Base-by-base conservation (phyloP, 116 monocot genomes). In the Zostera marina region DNA sequence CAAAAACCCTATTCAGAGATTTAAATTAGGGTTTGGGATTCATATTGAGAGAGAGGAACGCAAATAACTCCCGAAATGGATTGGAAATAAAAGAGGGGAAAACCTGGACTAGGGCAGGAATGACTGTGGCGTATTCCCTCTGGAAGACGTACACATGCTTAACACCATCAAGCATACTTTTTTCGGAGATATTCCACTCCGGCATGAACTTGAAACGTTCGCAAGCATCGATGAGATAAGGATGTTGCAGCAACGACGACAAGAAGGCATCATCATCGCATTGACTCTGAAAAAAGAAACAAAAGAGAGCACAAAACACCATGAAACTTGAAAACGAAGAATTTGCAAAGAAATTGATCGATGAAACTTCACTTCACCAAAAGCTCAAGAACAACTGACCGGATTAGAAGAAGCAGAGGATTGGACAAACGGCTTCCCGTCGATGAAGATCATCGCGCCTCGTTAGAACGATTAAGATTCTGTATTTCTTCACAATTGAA, bases 111-210 rank as follows among this genome's bases (percentile, higher is more conserved):
- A 71, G 64, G 17, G 62, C 45, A 56, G 96, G 82, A 66, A 82
- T 70, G 3, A 85, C 96, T 3, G 96, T 89, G 51, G 90, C 89
- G 23, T 74, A 96, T 61, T 96, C 90, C 55, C 56, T 66, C 72
- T 96, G 96, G 66, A 96, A 85, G 9, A 96, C 80, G 65, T 96
- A 96, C 0, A 96, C 78, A 53, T 74, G 77, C 65, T 74, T 76
- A 11, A 42, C 65, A 65, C 55, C 68, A 26, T 53, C 60, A 4
- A 16, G 25, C 69, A 63, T 1, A 7, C 1, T 32, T 0, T 2
- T 39, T 9, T 63, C 79, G 42, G 71, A 62, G 43, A 48, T 67
- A 7, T 53, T 66, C 25, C 56, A 72, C 42, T 53, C 73, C 47
- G 85, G 69, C 54, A 53, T 66, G 39, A 73, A 63, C 51, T 74